Percentiles rank a stretch among this genome's conserved stretches.
phyloP scores from a whole-genome alignment of 2,329 filamentous ascomycete genomes.

The Epichloe aotearoae region DNA sequence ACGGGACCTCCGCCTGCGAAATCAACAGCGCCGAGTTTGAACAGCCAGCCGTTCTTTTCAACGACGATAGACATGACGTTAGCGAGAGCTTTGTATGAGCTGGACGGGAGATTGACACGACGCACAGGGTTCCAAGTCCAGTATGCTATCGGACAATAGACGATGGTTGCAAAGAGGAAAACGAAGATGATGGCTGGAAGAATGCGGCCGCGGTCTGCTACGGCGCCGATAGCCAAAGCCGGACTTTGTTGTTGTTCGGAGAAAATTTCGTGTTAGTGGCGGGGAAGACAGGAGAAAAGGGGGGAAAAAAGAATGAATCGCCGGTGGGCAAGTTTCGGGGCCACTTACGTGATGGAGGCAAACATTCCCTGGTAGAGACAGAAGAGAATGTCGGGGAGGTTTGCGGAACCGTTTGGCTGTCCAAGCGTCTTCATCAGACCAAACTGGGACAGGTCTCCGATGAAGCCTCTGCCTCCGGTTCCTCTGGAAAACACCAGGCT shows the following conservation, averaged over 20 bases:
- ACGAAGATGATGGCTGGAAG: slow-evolving; percentile 52
- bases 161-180: slow-evolving; percentile 58
- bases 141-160: slow-evolving; percentile 62
- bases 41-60: slow-evolving; percentile 54
- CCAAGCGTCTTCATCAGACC: slow-evolving; percentile 67
- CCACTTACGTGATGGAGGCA: slow-evolving; percentile 67
- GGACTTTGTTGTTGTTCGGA: slow-evolving; percentile 28
- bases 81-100: neutral
- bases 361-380: slow-evolving; percentile 85
- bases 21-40: slow-evolving; percentile 54
- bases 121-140: slow-evolving; percentile 57
- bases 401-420: slow-evolving; percentile 56
- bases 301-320: neutral
- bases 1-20: slow-evolving; percentile 66
- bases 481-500: slow-evolving; percentile 71
- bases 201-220: slow-evolving; percentile 47
- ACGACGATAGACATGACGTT: neutral
- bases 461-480: slow-evolving; percentile 53
- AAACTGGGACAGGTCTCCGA: slow-evolving; percentile 71
- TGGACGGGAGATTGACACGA: neutral
- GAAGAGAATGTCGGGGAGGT: slow-evolving; percentile 72
- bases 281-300: neutral
- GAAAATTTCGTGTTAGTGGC: neutral
- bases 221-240: slow-evolving; percentile 45
- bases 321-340: neutral